These are phyloP conservation scores for Clarireedia paspali DNA, from an alignment of 2,329 filamentous ascomycete genomes.

Conservation along the genomic window DNA sequence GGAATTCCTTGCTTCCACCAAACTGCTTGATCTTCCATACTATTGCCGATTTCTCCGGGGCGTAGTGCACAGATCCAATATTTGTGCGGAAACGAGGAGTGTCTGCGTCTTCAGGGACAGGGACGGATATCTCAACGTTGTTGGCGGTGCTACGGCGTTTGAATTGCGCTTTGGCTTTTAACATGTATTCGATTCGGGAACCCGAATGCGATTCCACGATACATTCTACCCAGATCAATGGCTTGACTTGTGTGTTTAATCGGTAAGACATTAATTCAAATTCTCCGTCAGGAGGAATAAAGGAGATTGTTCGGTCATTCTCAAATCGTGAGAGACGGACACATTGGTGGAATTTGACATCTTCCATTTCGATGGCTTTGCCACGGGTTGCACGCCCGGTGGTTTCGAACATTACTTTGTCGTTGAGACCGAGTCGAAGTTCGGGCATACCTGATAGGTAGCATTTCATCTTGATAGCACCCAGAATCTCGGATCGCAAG, in stretches of 20 bases:
- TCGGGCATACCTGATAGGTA: slow-evolving; percentile 98
- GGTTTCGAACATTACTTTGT: slow-evolving; percentile 99
- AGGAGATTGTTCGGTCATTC: slow-evolving; percentile 97
- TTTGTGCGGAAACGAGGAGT: slow-evolving; percentile 95
- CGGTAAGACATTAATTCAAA: slow-evolving; percentile 99
- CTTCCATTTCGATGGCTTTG: slow-evolving; percentile 99
- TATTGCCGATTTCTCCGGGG: slow-evolving; percentile 93
- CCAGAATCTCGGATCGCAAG: slow-evolving; percentile 88
- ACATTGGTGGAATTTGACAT: slow-evolving; percentile 99
- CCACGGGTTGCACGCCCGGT: slow-evolving; percentile 89
- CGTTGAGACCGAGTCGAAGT: slow-evolving; percentile 85
- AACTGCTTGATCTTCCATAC: slow-evolving; percentile 99
- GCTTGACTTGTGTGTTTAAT: slow-evolving; percentile 96
- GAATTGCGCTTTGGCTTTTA: slow-evolving; percentile 97
- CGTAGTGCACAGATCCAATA: slow-evolving; percentile 94
- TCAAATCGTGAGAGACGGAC: slow-evolving; percentile 93
- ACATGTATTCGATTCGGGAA: slow-evolving; percentile 95
- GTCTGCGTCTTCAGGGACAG: slow-evolving; percentile 94
- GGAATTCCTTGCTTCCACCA: slow-evolving; percentile 93
- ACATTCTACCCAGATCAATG: slow-evolving; percentile 97
- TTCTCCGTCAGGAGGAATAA: slow-evolving; percentile 96
- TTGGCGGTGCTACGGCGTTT: slow-evolving; percentile 96
- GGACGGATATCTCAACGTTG: slow-evolving; percentile 96
- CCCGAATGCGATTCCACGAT: slow-evolving; percentile 94
- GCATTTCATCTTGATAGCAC: slow-evolving; percentile 99